A percentile compares a stretch with the other conserved stretches of the same genome.
Evolutionary conservation across 2,329 filamentous ascomycete species (phyloP).

Genomic region (Gnomoniopsis smithogilvyi): DNA sequence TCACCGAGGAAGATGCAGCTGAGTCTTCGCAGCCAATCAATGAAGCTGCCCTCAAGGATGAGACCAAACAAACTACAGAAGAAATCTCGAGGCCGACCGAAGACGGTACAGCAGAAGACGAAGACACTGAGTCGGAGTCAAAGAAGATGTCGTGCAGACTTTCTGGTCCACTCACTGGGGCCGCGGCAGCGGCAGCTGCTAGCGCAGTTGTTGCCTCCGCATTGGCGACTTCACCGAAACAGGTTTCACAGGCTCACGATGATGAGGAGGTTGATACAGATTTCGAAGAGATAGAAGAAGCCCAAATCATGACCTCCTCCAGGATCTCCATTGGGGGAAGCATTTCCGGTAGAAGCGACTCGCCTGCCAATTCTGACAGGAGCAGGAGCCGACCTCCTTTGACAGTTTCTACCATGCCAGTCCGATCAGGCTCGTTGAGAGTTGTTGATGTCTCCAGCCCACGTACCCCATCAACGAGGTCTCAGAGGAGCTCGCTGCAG

Average conservation of each 20-base stretch:
- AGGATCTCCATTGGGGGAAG: conserved; percentile 40
- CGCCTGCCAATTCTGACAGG: conserved; percentile 46
- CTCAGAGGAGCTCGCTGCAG: conserved; percentile 47
- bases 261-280: conserved; percentile 39
- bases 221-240: not conserved
- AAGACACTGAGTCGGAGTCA: conserved; percentile 39
- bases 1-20: not conserved
- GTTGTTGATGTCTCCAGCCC: conserved; percentile 54
- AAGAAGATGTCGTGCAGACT: not conserved
- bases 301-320: conserved; percentile 54
- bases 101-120: not conserved
- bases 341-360: conserved; percentile 46
- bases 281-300: conserved; percentile 50
- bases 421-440: conserved; percentile 50
- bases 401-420: conserved; percentile 35
- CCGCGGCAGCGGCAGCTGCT: not conserved
- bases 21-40: conserved; percentile 28
- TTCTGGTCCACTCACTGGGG: not conserved
- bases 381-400: conserved; percentile 30
- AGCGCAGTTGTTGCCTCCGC: not conserved
- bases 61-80: conserved; percentile 12
- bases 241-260: conserved; percentile 27
- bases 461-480: conserved; percentile 45
- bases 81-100: conserved; percentile 6
- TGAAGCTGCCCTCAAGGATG: conserved; percentile 31